phyloP scores from a whole-genome alignment of 2,329 filamentous ascomycete species.

The Hypomyces rosellus region DNA sequence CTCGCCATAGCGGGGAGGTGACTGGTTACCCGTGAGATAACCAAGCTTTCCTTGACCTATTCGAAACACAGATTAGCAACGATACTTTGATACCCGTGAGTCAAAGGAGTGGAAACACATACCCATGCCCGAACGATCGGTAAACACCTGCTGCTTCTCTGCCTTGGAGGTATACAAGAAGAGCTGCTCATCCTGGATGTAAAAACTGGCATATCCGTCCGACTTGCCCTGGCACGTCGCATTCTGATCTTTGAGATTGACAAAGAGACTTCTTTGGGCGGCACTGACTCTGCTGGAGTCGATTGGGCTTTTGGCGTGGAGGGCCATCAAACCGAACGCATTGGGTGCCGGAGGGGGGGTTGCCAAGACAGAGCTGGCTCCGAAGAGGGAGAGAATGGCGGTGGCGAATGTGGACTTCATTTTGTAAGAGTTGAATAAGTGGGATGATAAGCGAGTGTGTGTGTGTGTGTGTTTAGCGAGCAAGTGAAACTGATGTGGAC shows the following conservation, averaged over 20 bases:
- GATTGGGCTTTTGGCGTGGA: conserved; percentile 43
- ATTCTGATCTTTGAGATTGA: conserved; percentile 38
- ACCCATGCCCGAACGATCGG: conserved; percentile 55
- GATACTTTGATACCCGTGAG: background rate
- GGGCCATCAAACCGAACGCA: conserved; percentile 27
- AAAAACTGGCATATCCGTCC: conserved; percentile 44
- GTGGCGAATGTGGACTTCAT: conserved; percentile 1
- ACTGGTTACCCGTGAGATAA: conserved; percentile 41
- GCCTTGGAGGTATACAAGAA: conserved; percentile 39
- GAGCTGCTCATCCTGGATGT: conserved; percentile 39
- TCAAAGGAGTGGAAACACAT: conserved; percentile 16
- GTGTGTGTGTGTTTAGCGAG: background rate
- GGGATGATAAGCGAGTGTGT: too few species aligned
- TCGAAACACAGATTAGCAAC: conserved; percentile 5
- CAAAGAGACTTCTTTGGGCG: conserved; percentile 34
- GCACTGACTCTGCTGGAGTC: conserved; percentile 44
- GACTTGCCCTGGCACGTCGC: conserved; percentile 40
- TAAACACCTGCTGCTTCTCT: conserved; percentile 42
- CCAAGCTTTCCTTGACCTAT: conserved; percentile 46
- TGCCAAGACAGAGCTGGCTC: background rate
- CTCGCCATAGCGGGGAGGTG: conserved; percentile 36
- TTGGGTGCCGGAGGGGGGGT: background rate
- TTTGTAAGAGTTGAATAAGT: too few species aligned
- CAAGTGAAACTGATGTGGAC: background rate
- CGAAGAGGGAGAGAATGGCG: background rate